Conservation (phyloP, 768 basidiomycete genomes). For the Rickenella mellea region DNA sequence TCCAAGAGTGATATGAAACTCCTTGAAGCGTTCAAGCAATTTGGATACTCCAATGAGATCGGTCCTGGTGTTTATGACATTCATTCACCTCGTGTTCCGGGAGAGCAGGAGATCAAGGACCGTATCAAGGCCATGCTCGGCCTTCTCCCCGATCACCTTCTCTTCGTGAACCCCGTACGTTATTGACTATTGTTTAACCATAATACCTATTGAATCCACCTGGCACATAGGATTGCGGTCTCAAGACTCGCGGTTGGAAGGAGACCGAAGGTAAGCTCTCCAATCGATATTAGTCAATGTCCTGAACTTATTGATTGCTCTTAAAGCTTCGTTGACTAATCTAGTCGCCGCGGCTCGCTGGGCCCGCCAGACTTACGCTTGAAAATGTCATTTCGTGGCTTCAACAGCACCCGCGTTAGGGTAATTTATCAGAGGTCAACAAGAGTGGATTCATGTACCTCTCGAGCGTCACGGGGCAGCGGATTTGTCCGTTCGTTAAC, state of each 20-base stretch:
- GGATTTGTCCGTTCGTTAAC: too few species aligned
- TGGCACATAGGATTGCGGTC: conserved; percentile 72
- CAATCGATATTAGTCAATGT: conserved; percentile 1
- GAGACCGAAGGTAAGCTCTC: conserved; percentile 69
- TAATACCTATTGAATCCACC: conserved; percentile 4
- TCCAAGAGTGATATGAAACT: conserved; percentile 99
- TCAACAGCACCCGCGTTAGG: conserved; percentile 82
- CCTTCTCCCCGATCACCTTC: conserved; percentile 70
- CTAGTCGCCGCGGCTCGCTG: conserved; percentile 87
- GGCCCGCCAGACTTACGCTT: conserved; percentile 81
- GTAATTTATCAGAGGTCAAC: conserved; percentile 41
- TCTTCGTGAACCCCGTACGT: conserved; percentile 82
- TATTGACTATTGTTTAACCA: conserved; percentile 1
- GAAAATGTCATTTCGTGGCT: conserved; percentile 52
- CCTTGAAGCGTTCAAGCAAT: conserved; percentile 86
- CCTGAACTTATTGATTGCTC: conserved; percentile 5
- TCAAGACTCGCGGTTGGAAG: conserved; percentile 98
- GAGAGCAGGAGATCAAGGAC: conserved; percentile 88
- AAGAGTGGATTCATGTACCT: conserved; percentile 4
- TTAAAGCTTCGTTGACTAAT: conserved; percentile 64
- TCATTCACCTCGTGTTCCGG: conserved; percentile 97
- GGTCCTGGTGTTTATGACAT: conserved; percentile 99
- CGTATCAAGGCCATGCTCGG: conserved; percentile 78
- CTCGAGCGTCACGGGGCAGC: too few species aligned
- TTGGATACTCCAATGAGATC: conserved; percentile 95